Evolutionary conservation across 805 yeast species (phyloP).

Genomic region (Wickerhamiella vanderwaltii): DNA sequence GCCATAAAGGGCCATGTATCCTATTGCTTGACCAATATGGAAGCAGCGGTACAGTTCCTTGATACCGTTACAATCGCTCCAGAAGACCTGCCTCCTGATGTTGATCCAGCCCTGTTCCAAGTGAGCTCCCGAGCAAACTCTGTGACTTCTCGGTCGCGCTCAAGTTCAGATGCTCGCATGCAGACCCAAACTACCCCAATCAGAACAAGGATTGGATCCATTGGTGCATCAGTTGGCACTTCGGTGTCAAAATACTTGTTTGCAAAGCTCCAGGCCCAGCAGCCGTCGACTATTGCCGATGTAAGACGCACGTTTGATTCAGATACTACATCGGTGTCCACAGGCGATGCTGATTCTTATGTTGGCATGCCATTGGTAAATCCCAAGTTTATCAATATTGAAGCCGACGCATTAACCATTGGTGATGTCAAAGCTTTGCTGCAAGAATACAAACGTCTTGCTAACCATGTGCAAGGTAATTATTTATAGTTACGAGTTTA

Average conservation of each 20-base stretch:
- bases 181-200: constrained; percentile 23
- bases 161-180: constrained; percentile 11
- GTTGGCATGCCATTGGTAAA: constrained; percentile 14
- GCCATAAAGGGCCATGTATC: constrained; percentile 29
- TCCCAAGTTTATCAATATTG: constrained; percentile 19
- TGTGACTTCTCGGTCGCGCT: constrained; percentile 1
- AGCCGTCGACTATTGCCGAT: constrained; percentile 10
- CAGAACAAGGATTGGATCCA: constrained; percentile 12
- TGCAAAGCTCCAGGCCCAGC: constrained; percentile 1
- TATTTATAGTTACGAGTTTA: no score
- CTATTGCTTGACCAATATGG: constrained; percentile 34
- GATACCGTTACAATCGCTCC: constrained; percentile 25
- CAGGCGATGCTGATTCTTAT: constrained; percentile 6
- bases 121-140: neutral
- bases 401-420: constrained; percentile 26
- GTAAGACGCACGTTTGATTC: constrained; percentile 4
- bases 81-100: constrained; percentile 25
- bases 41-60: constrained; percentile 32
- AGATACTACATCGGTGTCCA: constrained; percentile 3
- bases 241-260: constrained; percentile 10
- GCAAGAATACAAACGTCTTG: constrained; percentile 30
- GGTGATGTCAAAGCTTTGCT: constrained; percentile 28
- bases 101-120: constrained; percentile 18
- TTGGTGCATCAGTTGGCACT: constrained; percentile 6
- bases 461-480: constrained; percentile 19